phyloP scores from a whole-genome alignment of 495 filamentous ascomycete species.

The Hyaloscypha finlandica region DNA sequence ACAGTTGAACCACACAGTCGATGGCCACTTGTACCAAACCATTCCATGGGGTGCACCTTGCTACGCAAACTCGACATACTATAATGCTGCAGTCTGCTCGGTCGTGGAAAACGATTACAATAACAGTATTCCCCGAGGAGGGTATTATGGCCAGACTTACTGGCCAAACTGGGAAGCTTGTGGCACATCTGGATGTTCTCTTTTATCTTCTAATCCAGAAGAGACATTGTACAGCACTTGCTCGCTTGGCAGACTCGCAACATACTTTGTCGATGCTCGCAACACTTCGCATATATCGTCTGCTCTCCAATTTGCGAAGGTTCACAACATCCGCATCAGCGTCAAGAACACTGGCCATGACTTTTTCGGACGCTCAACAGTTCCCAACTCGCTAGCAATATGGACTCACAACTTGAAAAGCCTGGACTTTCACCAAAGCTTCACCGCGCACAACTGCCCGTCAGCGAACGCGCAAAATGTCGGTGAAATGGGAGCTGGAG shows the following conservation, averaged over 20 bases:
- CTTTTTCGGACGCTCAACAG: slow-evolving; percentile 55
- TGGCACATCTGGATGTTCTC: slow-evolving; percentile 8
- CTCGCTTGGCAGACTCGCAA: slow-evolving; percentile 57
- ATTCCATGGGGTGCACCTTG: slow-evolving; percentile 57
- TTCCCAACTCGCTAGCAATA: slow-evolving; percentile 53
- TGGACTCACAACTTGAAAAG: slow-evolving; percentile 66
- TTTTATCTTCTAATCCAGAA: slow-evolving; percentile 47
- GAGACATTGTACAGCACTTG: slow-evolving; percentile 52
- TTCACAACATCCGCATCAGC: slow-evolving; percentile 58
- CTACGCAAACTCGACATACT: slow-evolving; percentile 50
- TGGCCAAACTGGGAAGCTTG: slow-evolving; percentile 50
- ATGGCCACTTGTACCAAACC: slow-evolving; percentile 56
- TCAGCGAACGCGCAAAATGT: slow-evolving; percentile 31
- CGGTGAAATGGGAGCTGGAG: slow-evolving; percentile 34
- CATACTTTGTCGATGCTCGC: slow-evolving; percentile 24
- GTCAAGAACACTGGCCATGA: slow-evolving; percentile 75
- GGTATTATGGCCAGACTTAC: slow-evolving; percentile 48
- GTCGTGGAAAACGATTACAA: slow-evolving; percentile 40
- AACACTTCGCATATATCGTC: slow-evolving; percentile 58
- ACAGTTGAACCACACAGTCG: slow-evolving; percentile 47
- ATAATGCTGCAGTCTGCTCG: slow-evolving; percentile 46
- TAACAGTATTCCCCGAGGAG: slow-evolving; percentile 35
- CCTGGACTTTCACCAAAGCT: slow-evolving; percentile 30
- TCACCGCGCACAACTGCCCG: background rate
- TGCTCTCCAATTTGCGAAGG: slow-evolving; percentile 63